Evolutionary conservation across 2,329 filamentous ascomycete species (phyloP), one percentile per base, ranked within the genome.

Genomic region (Fonsecaea pedrosoi): DNA sequence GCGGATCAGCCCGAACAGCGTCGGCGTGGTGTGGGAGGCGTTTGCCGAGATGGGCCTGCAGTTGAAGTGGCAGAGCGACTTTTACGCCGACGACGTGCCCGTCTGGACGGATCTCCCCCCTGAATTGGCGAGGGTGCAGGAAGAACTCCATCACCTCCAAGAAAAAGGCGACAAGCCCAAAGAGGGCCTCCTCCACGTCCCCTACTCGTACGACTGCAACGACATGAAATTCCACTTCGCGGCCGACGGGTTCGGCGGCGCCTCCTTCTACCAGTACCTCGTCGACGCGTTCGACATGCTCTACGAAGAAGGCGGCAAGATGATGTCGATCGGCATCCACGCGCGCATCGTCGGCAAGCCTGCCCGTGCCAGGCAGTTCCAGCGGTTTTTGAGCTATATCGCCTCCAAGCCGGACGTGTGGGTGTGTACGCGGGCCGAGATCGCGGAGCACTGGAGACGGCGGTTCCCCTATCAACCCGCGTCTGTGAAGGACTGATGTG

Each of bases 151-250:
- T 8, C 45, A 18, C 8, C 18, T 21, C 18, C 8, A 48, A 18
- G 4, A 10, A 9, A n/a, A 8, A 1, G 4, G 7, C 42, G 45
- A 10, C 25, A 50, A 30, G 45, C 45, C 45, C 1, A 25, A 50
- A 50, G 45, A 50, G 13, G 45, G 45, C 9, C 45, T 50, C 6
- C 9, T 50, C 18, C 45, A 50, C 21, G 45, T 50, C 18, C 45
- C 45, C 21, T 50, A 50, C 45, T 50, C 45, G 45, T 50, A 50
- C 45, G 45, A 50, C 45, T 50, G 45, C 45, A 50, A 50, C 45
- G 45, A 50, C 45, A 50, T 50, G 45, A 50, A 50, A 10, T 50
- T 50, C 45, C 45, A 50, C 21, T 50, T 50, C 45, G 45, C 45
- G 18, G 45, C 45, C 21, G 45, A 50, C 45, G 45, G 45, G 3